A percentile compares a stretch with the other conserved stretches of the same genome.
Conservation (phyloP, 1,284 basidiomycete genomes). For the Sutorius eximius region DNA sequence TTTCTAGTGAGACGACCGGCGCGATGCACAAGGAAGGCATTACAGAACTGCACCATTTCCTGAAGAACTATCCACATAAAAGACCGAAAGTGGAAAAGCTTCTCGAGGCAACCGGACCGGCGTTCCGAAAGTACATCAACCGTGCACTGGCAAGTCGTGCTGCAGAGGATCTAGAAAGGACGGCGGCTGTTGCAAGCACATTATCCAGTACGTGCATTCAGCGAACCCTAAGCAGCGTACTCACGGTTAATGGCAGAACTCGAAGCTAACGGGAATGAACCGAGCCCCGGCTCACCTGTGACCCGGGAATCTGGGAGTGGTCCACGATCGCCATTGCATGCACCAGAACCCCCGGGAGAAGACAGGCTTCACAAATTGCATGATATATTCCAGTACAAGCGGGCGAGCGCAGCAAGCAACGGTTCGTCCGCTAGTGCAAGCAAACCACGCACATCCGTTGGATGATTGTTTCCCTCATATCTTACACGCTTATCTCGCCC, state of each 20-base stretch:
- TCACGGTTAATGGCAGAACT: slow-evolving; percentile 48
- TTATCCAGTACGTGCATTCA: slow-evolving; percentile 60
- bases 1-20: slow-evolving; percentile 84
- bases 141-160: slow-evolving; percentile 80
- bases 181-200: slow-evolving; percentile 73
- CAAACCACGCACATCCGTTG: slow-evolving; percentile 17
- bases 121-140: slow-evolving; percentile 83
- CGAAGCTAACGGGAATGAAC: slow-evolving; percentile 53
- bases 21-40: slow-evolving; percentile 88
- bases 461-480: slow-evolving; percentile 27
- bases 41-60: slow-evolving; percentile 92
- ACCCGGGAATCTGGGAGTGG: slow-evolving; percentile 24
- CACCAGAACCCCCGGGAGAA: slow-evolving; percentile 42
- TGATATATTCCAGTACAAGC: slow-evolving; percentile 75
- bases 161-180: slow-evolving; percentile 80
- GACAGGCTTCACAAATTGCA: slow-evolving; percentile 74
- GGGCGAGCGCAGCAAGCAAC: slow-evolving; percentile 66
- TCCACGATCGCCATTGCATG: slow-evolving; percentile 32
- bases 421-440: slow-evolving; percentile 46
- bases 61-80: slow-evolving; percentile 91
- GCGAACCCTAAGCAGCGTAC: slow-evolving; percentile 4
- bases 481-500: slow-evolving; percentile 18
- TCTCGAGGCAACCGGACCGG: slow-evolving; percentile 77
- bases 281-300: slow-evolving; percentile 30
- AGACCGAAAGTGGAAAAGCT: slow-evolving; percentile 82